Base-by-base conservation (phyloP, 179 eudicot species). In the Silene noctiflora region DNA sequence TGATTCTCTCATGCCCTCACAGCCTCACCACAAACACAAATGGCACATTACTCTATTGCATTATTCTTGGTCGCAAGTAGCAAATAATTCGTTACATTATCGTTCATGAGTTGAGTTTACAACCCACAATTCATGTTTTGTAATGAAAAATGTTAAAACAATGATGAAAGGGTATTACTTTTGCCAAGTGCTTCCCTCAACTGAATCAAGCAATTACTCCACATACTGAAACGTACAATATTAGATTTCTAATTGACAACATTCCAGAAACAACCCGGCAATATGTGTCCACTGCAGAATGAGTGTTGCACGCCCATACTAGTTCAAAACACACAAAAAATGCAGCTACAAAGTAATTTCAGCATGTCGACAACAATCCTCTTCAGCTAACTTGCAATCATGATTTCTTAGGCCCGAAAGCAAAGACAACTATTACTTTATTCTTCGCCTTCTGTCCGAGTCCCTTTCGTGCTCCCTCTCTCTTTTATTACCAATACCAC, bases 381-480 rank as follows among this genome's bases (percentile, higher is more conserved):
- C 21, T 53, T 60, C 0, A 56, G 64, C 22, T 42, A n/a, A 13
- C 22, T 13, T 16, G 60, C 59, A 46, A 20, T 71, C 46, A 1
- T 8, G 62, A 46, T 71, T 56, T 42, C 46, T 29, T 71, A 39
- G 16, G 68, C 44, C 56, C 60, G 48, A 56, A 66, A 56, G 21
- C 13, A 59, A 59, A 1, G 14, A 72, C 58, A 67, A 51, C 17
- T 16, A 56, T 86, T 86, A 93, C 72, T 84, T 88, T 13, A 83
- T 78, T 81, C 93, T 83, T 80, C 94, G 87, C 82, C 90, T 87
- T 78, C 90, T 72, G 21, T 93, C 98, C 73, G 83, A 78, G 67
- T 89, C 94, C 78, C 90, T 89, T 6, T 91, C 93, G 27, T 89
- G 85, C 21, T 78, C 82, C 80, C 75, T 83, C 35, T 86, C 90